Percentiles rank a stretch among this genome's conserved stretches.
phyloP scores from a whole-genome alignment of 345 rosid species.

The Reutealis trisperma region DNA sequence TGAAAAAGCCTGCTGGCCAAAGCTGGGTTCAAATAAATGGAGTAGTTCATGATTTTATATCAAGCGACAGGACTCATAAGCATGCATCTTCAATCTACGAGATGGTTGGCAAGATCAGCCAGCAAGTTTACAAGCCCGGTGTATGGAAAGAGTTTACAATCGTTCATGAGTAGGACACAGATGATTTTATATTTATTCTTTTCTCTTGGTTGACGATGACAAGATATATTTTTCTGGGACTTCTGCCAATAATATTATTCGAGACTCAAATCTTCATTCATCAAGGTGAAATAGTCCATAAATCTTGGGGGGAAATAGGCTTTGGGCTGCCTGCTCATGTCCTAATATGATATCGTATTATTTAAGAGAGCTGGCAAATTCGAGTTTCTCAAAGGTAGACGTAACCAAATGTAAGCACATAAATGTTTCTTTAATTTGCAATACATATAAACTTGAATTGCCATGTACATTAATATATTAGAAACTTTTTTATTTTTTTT shows the following conservation, averaged over 20 bases:
- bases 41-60: slow-evolving; percentile 31
- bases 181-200: neutral
- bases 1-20: slow-evolving; percentile 36
- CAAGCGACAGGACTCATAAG: slow-evolving; percentile 19
- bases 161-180: neutral
- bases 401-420: too few species aligned
- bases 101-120: slow-evolving; percentile 29
- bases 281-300: neutral
- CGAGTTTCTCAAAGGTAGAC: too few species aligned
- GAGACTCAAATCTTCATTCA: neutral
- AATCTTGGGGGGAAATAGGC: too few species aligned
- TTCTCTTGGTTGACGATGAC: neutral
- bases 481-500: neutral
- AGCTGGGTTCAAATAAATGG: slow-evolving; percentile 43
- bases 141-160: neutral
- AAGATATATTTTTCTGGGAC: neutral
- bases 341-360: too few species aligned
- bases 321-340: too few species aligned
- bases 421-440: too few species aligned
- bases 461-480: neutral
- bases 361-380: too few species aligned
- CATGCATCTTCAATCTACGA: slow-evolving; percentile 30
- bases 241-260: neutral
- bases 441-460: too few species aligned
- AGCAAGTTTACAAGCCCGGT: slow-evolving; percentile 27